These are phyloP conservation scores for Suhomyces kilbournensis DNA, from an alignment of 805 yeast species.

Conservation along the genomic window DNA sequence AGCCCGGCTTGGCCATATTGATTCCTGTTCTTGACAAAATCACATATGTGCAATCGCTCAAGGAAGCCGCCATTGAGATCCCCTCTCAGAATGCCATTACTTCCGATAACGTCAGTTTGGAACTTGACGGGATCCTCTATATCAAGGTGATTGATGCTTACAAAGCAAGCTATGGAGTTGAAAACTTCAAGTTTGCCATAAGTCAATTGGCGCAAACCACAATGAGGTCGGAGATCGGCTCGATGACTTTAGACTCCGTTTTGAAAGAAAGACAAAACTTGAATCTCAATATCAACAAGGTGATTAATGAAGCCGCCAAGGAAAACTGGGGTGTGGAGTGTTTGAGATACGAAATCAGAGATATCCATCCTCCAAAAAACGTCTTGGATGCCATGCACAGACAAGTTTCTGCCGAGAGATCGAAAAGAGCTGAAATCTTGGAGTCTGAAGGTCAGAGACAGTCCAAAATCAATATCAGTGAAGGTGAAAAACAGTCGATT, in stretches of 20 bases:
- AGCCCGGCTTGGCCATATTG: conserved; percentile 75
- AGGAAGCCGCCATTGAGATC: conserved; percentile 82
- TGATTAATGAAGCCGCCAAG: conserved; percentile 77
- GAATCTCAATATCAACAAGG: conserved; percentile 70
- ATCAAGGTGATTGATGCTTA: conserved; percentile 77
- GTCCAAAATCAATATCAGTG: conserved; percentile 77
- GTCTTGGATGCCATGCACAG: conserved; percentile 90
- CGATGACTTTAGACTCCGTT: conserved; percentile 73
- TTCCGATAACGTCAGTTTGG: conserved; percentile 79
- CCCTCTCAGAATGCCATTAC: conserved; percentile 85
- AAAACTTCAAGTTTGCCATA: conserved; percentile 82
- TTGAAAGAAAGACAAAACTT: conserved; percentile 71
- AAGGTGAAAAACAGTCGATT: conserved; percentile 69
- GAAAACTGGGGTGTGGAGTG: conserved; percentile 83
- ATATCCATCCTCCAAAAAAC: conserved; percentile 81
- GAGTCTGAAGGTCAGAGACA: conserved; percentile 84
- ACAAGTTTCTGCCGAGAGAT: conserved; percentile 83
- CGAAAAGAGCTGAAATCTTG: conserved; percentile 82
- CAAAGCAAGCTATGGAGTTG: conserved; percentile 85
- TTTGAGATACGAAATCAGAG: conserved; percentile 81
- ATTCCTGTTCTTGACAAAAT: conserved; percentile 73
- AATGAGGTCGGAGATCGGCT: conserved; percentile 87
- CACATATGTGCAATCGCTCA: conserved; percentile 76
- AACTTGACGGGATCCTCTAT: conserved; percentile 80
- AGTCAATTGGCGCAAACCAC: conserved; percentile 87